Evolutionary conservation across 1,284 basidiomycete genomes (phyloP), one percentile per base, ranked within the genome.

Genomic region (Sparassis latifolia): DNA sequence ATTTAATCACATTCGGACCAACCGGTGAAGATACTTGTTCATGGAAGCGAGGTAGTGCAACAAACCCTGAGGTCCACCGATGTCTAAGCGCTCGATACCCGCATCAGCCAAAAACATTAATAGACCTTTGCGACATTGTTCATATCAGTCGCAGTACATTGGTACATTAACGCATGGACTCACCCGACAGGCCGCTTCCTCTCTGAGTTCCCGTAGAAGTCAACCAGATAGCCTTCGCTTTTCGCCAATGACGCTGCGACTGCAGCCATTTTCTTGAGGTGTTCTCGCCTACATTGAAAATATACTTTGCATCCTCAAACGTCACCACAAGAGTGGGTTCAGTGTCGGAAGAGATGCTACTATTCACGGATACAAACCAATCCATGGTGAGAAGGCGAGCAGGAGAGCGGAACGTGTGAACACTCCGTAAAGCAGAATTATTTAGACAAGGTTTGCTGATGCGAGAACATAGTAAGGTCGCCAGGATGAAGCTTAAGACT

Each of bases 221-320:
- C 52, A 94, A 69, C 67, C 96, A 95, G 10, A 95, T 58, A 2
- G 76, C 85, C 44, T 76, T 78, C 2, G 86, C 73, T 50, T 79
- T 82, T 59, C 76, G 79, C 75, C 86, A 81, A 42, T 79, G 79
- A 37, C 77, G 68, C 52, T 72, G 72, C 56, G 81, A 82, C 68
- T 93, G 86, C 5, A 84, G 68, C 59, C 87, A 86, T 0, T 84
- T 69, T 33, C 93, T 73, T 46, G 84, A 84, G 0, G 86, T 85
- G 50, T 87, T 89, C 65, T 96, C 92, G 4, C 89, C 84, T 2
- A 76, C 83, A 66, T 95, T 94, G 74, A 96, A 92, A 47, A 94
- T 74, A 59, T 93, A 95, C 60, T 89, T 86, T 5, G 77, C 82
- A 45, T 80, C 76, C 59, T 90, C 86, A 62, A 92, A 91, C 4